These are phyloP conservation scores for Gentiana straminea DNA, from an alignment of 257 asterid genomes.

Conservation along the genomic window DNA sequence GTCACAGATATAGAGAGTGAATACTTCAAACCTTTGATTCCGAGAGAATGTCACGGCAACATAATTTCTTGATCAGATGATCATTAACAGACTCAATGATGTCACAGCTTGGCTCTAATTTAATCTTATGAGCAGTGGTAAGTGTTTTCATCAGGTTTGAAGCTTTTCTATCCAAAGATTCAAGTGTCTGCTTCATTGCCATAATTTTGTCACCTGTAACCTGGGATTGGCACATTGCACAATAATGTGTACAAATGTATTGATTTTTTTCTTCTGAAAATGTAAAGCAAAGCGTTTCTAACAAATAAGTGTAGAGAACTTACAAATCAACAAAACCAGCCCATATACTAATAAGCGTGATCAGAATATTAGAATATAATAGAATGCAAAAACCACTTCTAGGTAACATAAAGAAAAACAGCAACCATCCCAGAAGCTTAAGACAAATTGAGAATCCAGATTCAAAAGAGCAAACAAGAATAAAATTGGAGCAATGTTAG, in stretches of 20 bases:
- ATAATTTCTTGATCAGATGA: slow-evolving; percentile 38
- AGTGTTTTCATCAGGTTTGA: slow-evolving; percentile 35
- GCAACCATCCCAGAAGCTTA: too few relatives aligned
- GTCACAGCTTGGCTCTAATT: slow-evolving; percentile 39
- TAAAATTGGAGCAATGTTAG: too few relatives aligned
- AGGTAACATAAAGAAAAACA: neutral
- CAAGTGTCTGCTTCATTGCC: slow-evolving; percentile 44
- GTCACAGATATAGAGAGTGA: slow-evolving; percentile 5
- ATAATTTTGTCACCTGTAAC: slow-evolving; percentile 31
- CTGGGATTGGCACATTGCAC: slow-evolving; percentile 19
- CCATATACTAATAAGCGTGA: neutral
- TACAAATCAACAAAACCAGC: neutral
- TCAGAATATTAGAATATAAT: neutral
- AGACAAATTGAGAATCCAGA: too few relatives aligned
- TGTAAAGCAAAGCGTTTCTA: too few relatives aligned
- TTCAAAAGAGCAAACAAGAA: too few relatives aligned
- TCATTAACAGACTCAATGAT: slow-evolving; percentile 42
- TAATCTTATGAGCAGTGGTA: slow-evolving; percentile 42
- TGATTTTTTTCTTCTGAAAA: too few relatives aligned
- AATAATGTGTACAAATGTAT: neutral
- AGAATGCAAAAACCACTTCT: neutral
- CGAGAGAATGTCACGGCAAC: slow-evolving; percentile 36
- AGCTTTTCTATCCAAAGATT: slow-evolving; percentile 41
- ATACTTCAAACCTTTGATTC: slow-evolving; percentile 54
- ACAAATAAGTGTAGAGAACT: too few relatives aligned